phyloP scores from a whole-genome alignment of 1,284 basidiomycete genomes.

The Kalmanozyma brasiliensis region DNA sequence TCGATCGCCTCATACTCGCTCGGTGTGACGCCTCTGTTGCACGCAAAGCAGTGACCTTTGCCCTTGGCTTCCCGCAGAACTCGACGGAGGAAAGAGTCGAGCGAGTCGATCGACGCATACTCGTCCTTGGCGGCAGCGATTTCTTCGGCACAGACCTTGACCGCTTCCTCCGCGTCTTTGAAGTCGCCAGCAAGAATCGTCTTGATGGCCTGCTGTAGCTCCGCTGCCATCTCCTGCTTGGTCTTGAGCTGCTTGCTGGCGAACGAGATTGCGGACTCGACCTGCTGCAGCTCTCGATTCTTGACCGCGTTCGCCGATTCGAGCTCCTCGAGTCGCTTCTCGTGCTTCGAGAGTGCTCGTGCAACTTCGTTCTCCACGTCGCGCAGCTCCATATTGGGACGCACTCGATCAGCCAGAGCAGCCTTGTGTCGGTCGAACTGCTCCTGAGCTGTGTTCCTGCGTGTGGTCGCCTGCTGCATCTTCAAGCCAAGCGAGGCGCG shows the following conservation, averaged over 20 bases:
- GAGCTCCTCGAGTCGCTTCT: constrained; percentile 38
- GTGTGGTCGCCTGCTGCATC: constrained; percentile 27
- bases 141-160: constrained; percentile 73
- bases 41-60: constrained; percentile 79
- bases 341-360: constrained; percentile 68
- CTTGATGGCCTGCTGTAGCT: constrained; percentile 71
- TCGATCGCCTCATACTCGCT: constrained; percentile 71
- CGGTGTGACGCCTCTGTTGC: constrained; percentile 77
- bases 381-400: constrained; percentile 73
- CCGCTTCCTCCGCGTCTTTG: constrained; percentile 72
- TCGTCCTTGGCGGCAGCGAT: constrained; percentile 67
- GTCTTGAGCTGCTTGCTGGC: constrained; percentile 72
- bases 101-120: constrained; percentile 64
- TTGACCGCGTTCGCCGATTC: constrained; percentile 39
- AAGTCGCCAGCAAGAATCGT: constrained; percentile 69
- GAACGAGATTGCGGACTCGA: constrained; percentile 54
- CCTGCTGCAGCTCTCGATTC: constrained; percentile 48
- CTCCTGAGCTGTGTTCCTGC: constrained; percentile 28
- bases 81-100: constrained; percentile 74
- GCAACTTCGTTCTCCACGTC: constrained; percentile 80
- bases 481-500: constrained; percentile 85
- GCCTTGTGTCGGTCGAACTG: constrained; percentile 70
- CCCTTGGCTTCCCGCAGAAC: constrained; percentile 75
- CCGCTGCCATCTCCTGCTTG: constrained; percentile 70
- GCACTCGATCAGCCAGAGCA: constrained; percentile 76